Percentiles rank a stretch among this genome's conserved stretches.
Evolutionary conservation across 768 basidiomycete genomes (phyloP).

Genomic region (Termitomyces sp.): DNA sequence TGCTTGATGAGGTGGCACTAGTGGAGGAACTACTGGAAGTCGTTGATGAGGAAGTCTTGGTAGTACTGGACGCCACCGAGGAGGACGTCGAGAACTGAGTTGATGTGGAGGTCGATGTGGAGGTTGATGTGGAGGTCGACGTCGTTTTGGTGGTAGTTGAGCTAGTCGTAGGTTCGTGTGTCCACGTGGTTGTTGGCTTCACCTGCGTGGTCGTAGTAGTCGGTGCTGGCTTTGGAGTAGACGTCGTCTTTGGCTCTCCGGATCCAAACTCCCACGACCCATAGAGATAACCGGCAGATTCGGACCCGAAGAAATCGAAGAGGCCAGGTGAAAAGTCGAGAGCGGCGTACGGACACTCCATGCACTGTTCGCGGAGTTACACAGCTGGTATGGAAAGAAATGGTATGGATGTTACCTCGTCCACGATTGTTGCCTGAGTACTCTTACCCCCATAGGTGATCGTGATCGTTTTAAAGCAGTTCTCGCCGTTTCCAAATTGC

Average conservation of each 20-base stretch:
- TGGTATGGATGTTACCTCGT: slow-evolving; percentile 32
- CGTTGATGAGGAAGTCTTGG: slow-evolving; percentile 1
- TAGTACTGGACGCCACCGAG: background rate
- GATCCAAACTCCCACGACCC: slow-evolving; percentile 38
- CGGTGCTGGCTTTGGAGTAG: slow-evolving; percentile 15
- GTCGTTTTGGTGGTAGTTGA: slow-evolving; percentile 10
- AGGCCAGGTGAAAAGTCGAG: slow-evolving; percentile 49
- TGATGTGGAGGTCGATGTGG: slow-evolving; percentile 9
- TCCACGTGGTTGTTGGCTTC: slow-evolving; percentile 13
- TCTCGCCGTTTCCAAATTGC: slow-evolving; percentile 16
- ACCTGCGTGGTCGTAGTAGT: slow-evolving; percentile 20
- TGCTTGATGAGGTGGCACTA: slow-evolving; percentile 8
- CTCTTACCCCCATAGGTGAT: slow-evolving; percentile 48
- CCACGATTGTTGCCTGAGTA: slow-evolving; percentile 35
- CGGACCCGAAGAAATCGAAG: slow-evolving; percentile 41
- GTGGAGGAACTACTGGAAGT: background rate
- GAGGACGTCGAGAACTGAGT: slow-evolving; percentile 5
- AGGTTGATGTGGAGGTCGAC: slow-evolving; percentile 8
- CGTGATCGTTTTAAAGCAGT: slow-evolving; percentile 51
- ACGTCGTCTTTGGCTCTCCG: slow-evolving; percentile 12
- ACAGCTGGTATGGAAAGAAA: background rate
- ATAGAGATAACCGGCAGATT: slow-evolving; percentile 36
- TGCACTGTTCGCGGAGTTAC: slow-evolving; percentile 31
- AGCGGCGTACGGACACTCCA: slow-evolving; percentile 43
- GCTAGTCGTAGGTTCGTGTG: slow-evolving; percentile 7